Conservation (phyloP, 2,329 filamentous ascomycete genomes). For the Colletotrichum viniferum region DNA sequence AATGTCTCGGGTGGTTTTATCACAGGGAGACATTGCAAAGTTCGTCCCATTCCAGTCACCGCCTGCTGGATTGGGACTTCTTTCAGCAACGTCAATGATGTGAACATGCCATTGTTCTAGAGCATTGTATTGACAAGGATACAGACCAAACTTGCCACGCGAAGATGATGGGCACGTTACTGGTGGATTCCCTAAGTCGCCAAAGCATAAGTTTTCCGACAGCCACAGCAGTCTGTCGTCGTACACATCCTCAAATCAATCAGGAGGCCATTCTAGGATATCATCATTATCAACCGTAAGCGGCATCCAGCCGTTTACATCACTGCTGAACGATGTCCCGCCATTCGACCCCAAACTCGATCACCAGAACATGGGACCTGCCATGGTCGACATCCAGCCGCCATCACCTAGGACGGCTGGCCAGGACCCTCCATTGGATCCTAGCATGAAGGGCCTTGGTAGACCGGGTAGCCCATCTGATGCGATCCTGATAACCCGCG, state of each 20-base stretch:
- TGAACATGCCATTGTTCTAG: neutral
- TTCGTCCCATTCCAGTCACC: neutral
- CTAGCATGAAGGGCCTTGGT: constrained; percentile 10
- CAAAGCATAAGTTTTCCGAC: constrained; percentile 51
- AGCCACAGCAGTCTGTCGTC: constrained; percentile 59
- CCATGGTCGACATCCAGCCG: constrained; percentile 23
- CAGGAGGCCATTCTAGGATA: constrained; percentile 54
- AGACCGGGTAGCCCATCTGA: constrained; percentile 27
- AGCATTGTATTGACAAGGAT: constrained; percentile 20
- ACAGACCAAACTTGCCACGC: constrained; percentile 21
- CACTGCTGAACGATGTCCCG: constrained; percentile 40
- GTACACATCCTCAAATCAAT: constrained; percentile 50
- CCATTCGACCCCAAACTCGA: constrained; percentile 39
- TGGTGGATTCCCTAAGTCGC: constrained; percentile 22
- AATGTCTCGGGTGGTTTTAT: neutral
- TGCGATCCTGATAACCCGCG: constrained; percentile 27
- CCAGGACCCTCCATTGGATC: constrained; percentile 7
- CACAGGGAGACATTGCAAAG: neutral
- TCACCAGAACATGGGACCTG: constrained; percentile 19
- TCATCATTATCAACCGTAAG: constrained; percentile 59
- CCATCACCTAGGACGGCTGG: constrained; percentile 26
- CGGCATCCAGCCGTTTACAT: constrained; percentile 38
- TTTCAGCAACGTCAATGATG: neutral
- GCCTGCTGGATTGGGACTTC: neutral
- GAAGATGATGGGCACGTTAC: constrained; percentile 22